phyloP scores from a whole-genome alignment of 2,329 filamentous ascomycete species.

The Zymoseptoria pseudotritici region DNA sequence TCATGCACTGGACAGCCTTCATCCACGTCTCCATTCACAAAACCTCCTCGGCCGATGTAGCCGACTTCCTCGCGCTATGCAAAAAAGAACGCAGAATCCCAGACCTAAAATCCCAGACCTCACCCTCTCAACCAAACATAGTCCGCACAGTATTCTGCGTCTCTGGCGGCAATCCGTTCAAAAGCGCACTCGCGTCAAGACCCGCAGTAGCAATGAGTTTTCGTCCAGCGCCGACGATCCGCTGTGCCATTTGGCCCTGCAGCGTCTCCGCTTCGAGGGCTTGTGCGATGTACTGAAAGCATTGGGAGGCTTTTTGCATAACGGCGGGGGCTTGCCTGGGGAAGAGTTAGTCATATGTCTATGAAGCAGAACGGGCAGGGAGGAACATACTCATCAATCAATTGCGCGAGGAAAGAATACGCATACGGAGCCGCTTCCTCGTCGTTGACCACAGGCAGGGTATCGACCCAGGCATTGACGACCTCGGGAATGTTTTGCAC shows the following conservation, averaged over 20 bases:
- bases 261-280: slow-evolving; percentile 87
- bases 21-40: not conserved
- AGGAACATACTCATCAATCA: slow-evolving; percentile 83
- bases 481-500: slow-evolving; percentile 70
- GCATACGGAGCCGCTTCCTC: slow-evolving; percentile 96
- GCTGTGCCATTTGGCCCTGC: slow-evolving; percentile 71
- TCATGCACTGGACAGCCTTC: not conserved
- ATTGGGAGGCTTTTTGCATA: slow-evolving; percentile 65
- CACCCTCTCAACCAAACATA: slow-evolving; percentile 25
- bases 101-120: too few species aligned
- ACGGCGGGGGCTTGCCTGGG: slow-evolving; percentile 80
- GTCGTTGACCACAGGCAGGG: slow-evolving; percentile 85
- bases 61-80: not conserved
- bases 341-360: slow-evolving; percentile 6
- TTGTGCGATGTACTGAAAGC: slow-evolving; percentile 78
- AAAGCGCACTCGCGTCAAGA: slow-evolving; percentile 66
- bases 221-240: slow-evolving; percentile 72
- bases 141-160: slow-evolving; percentile 57
- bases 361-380: not conserved
- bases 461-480: slow-evolving; percentile 79
- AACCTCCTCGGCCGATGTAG: not conserved
- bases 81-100: not conserved
- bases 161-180: slow-evolving; percentile 69
- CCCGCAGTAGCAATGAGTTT: slow-evolving; percentile 64
- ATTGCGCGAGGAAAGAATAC: slow-evolving; percentile 81